Base-by-base conservation (phyloP, 192 early-diverging fungal genomes). In the Entophlyctis helioformis region DNA sequence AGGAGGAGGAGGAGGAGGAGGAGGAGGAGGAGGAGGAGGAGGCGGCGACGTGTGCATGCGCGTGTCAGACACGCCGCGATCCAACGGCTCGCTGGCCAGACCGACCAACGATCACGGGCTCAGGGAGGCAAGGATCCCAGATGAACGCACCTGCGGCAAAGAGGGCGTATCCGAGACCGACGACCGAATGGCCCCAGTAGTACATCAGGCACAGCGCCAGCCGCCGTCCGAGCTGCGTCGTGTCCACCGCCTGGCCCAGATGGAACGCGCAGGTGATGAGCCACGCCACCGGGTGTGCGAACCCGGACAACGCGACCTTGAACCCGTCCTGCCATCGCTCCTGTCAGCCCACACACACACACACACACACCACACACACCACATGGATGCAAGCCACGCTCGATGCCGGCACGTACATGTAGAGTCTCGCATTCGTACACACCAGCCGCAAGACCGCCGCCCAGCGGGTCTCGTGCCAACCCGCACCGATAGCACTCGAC, bases 251-350 rank as follows among this genome's bases (percentile, higher is more conserved):
- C 26, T 64, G 66, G 19, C 84, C 84, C 3, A 86, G 62, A 61
- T 86, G 81, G 45, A 86, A 86, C 2, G 84, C 82, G 31, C 63
- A 63, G 54, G 84, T 77, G 10, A 85, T 78, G 7, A 85, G 65
- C 81, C 81, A 85, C 1, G 72, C 55, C 0, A 85, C 60, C 0
- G 67, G 67, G 44, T 72, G 74, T 1, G 72, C 69, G 45, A 83
- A 85, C 0, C 83, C 39, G 42, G 29, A 31, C 11, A 11, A 11
- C 29, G 29, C 29, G 29, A 31, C 29, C 29, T 11, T 8, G 29
- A 31, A 31, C 6, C 29, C 6, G 4, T 4, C 4, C 6, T 31
- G 29, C n/a, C n/a, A n/a, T n/a, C n/a, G n/a, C n/a, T n/a, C n/a
- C n/a, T n/a, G n/a, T n/a, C n/a, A n/a, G n/a, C n/a, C n/a, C n/a